Percentiles rank a stretch among this genome's conserved stretches.
phyloP scores from a whole-genome alignment of 1,284 basidiomycete genomes.

The Papiliotrema laurentii region DNA sequence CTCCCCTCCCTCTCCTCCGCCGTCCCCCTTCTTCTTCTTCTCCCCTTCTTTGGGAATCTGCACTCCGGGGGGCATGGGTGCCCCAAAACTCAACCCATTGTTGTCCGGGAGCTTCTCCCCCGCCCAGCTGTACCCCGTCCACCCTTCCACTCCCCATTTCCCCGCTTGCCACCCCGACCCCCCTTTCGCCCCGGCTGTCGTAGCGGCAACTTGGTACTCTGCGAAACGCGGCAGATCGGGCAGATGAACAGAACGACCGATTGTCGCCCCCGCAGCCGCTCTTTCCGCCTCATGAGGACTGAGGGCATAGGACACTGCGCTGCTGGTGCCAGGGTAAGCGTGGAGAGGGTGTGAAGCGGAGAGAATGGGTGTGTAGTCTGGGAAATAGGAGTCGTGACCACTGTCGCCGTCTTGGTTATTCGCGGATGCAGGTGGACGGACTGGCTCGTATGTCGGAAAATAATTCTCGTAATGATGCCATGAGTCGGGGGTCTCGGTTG shows the following conservation, averaged over 20 bases:
- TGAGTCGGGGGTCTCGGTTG: not conserved
- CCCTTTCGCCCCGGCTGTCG: constrained; percentile 1
- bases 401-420: not conserved
- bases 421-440: constrained; percentile 1
- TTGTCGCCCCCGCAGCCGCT: constrained; percentile 2
- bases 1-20: constrained; percentile 13
- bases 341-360: not conserved
- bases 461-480: constrained; percentile 34
- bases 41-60: constrained; percentile 4
- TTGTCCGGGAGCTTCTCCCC: constrained; percentile 25
- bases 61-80: constrained; percentile 22
- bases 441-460: constrained; percentile 31
- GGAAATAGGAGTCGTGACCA: constrained; percentile 2
- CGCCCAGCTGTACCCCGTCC: constrained; percentile 33
- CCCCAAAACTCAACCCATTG: constrained; percentile 24
- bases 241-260: constrained; percentile 29
- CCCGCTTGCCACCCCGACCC: constrained; percentile 7
- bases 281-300: constrained; percentile 4
- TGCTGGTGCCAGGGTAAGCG: not conserved
- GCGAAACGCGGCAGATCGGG: constrained; percentile 28
- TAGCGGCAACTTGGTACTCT: constrained; percentile 15
- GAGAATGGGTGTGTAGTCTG: constrained; percentile 6
- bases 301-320: constrained; percentile 5
- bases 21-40: constrained; percentile 11
- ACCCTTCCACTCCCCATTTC: constrained; percentile 24